Base-by-base conservation (phyloP, 805 yeast genomes). In the Debaryomyces prosopidis region DNA sequence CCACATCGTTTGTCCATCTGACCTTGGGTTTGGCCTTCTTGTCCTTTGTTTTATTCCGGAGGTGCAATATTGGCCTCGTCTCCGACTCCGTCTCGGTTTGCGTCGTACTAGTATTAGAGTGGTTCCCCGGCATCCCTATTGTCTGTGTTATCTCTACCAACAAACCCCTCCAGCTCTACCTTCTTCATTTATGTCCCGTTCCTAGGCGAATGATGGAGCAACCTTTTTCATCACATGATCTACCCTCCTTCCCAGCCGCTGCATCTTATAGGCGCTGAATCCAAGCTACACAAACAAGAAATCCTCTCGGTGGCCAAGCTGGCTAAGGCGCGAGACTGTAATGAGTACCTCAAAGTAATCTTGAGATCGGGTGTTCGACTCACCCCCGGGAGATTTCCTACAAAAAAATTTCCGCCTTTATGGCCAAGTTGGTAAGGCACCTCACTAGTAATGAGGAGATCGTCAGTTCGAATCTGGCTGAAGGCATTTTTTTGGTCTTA, bases 1-100 rank as follows among this genome's bases (percentile, higher is more conserved):
- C 76, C 3, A 89, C 91, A 38, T 84, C 96, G 31, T 85, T 87
- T 6, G 84, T 75, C 97, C 97, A 92, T 42, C 82, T 75, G 0
- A 92, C 97, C 34, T 79, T 74, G 10, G 82, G 75, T 42, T 76
- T 67, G 60, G 52, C 55, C 63, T 52, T 62, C 48, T 48, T 50
- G 35, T 46, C 33, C 26, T 7, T 31, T 44, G 37, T 36, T 43
- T 36, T 39, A 42, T 15, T 26, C n/a, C 41, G 32, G 8, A 38
- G 33, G 14, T 38, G 41, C 16, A 38, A 12, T 14, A 34, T 18
- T n/a, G 37, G 37, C 34, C 17, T 30, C 32, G 14, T 20, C 23
- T 4, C 33, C 14, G 32, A 26, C 9, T 38, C 12, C 16, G 33
- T 30, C 33, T 30, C 16, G 4, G 33, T 30, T 2, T 14, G 8